These are phyloP conservation scores for Suhomyces panamericanus DNA, from an alignment of 1,139 yeast species.

Conservation along the genomic window DNA sequence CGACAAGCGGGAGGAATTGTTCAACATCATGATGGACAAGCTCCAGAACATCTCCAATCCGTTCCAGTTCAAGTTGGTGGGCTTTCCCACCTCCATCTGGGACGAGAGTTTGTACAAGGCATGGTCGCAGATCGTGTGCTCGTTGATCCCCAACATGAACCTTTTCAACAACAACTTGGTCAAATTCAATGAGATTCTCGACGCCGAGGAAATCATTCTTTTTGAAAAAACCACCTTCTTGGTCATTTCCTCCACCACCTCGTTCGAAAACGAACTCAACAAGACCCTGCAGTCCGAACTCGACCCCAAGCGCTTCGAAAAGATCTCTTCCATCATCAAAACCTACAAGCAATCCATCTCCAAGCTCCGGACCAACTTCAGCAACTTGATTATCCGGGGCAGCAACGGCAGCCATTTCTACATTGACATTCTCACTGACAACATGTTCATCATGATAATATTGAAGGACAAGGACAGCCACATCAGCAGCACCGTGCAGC, in stretches of 20 bases:
- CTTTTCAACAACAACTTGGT: constrained; percentile 74
- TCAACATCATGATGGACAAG: constrained; percentile 80
- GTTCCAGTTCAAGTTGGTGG: constrained; percentile 75
- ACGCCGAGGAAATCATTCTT: constrained; percentile 86
- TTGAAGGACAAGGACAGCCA: constrained; percentile 37
- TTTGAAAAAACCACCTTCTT: constrained; percentile 93
- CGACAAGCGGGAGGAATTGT: constrained; percentile 81
- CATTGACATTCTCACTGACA: constrained; percentile 68
- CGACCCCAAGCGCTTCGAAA: constrained; percentile 93
- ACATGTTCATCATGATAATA: constrained; percentile 76
- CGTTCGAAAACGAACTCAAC: constrained; percentile 25
- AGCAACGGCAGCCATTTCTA: constrained; percentile 65
- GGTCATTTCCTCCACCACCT: constrained; percentile 75
- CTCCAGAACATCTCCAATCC: constrained; percentile 75
- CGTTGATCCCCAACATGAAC: constrained; percentile 89
- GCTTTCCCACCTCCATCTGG: constrained; percentile 97
- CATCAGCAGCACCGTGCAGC: constrained; percentile 36
- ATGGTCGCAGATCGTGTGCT: constrained; percentile 95
- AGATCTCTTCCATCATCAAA: constrained; percentile 89
- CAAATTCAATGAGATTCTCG: constrained; percentile 71
- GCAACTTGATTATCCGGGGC: constrained; percentile 74
- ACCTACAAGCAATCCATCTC: constrained; percentile 93
- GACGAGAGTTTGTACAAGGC: constrained; percentile 95
- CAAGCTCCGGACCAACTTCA: constrained; percentile 82
- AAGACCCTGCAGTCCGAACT: constrained; percentile 24